phyloP scores from a whole-genome alignment of 2,329 filamentous ascomycete species.

The Xylaria sp. region DNA sequence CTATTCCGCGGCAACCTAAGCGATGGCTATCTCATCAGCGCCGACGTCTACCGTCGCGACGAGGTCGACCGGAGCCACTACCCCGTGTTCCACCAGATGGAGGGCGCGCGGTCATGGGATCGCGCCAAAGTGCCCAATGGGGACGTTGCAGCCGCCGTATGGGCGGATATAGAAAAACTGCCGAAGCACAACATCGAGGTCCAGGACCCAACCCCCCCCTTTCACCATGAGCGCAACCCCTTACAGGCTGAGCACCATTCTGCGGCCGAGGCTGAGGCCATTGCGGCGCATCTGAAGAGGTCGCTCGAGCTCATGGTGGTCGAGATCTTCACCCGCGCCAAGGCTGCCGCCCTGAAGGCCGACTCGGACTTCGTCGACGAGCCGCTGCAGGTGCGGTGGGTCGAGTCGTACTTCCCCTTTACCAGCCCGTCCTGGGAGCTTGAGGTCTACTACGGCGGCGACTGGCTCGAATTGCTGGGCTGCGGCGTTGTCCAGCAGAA shows the following conservation, averaged over 20 bases:
- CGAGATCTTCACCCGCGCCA: slow-evolving; percentile 81
- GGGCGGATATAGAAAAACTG: slow-evolving; percentile 69
- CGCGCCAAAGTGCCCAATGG: slow-evolving; percentile 59
- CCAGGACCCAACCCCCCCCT: slow-evolving; percentile 80
- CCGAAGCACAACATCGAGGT: slow-evolving; percentile 76
- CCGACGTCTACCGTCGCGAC: slow-evolving; percentile 94
- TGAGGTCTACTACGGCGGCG: slow-evolving; percentile 90
- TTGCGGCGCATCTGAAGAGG: slow-evolving; percentile 83
- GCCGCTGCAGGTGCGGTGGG: slow-evolving; percentile 85
- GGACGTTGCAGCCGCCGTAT: slow-evolving; percentile 67
- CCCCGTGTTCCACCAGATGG: slow-evolving; percentile 98
- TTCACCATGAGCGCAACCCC: slow-evolving; percentile 79
- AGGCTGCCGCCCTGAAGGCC: slow-evolving; percentile 61
- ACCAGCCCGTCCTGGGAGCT: slow-evolving; percentile 95
- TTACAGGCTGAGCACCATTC: slow-evolving; percentile 74
- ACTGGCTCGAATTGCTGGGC: slow-evolving; percentile 96
- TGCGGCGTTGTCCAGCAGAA: slow-evolving; percentile 86
- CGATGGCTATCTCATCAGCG: slow-evolving; percentile 85
- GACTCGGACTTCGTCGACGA: slow-evolving; percentile 60
- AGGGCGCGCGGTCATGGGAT: slow-evolving; percentile 90
- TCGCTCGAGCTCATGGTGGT: slow-evolving; percentile 89
- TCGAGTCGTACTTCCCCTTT: slow-evolving; percentile 97
- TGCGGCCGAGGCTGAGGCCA: slow-evolving; percentile 76
- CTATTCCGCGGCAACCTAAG: slow-evolving; percentile 73
- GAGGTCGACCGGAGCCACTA: slow-evolving; percentile 95